These are phyloP conservation scores for Tympanopsis confertula DNA, from an alignment of 2,329 filamentous ascomycete species.

Conservation along the genomic window DNA sequence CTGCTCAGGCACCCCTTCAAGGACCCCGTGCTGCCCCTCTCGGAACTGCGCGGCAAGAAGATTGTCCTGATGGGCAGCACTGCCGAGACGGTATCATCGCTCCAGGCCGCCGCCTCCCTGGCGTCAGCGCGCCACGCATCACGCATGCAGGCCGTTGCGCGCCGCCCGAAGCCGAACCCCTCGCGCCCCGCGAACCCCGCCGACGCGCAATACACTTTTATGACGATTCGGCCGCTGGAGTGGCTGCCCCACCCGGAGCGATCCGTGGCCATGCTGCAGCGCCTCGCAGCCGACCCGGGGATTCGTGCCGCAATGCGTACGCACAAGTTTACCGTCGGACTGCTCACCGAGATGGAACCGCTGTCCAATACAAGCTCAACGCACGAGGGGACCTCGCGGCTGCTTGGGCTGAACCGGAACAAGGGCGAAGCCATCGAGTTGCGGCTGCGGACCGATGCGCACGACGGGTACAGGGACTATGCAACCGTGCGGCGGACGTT, in stretches of 20 bases:
- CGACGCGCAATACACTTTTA: conserved; percentile 70
- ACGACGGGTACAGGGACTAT: conserved; percentile 90
- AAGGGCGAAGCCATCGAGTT: conserved; percentile 82
- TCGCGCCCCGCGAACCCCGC: conserved; percentile 28
- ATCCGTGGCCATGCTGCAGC: conserved; percentile 60
- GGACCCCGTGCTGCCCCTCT: conserved; percentile 36
- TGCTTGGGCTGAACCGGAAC: conserved; percentile 79
- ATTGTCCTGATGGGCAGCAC: conserved; percentile 56
- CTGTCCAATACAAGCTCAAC: conserved; percentile 61
- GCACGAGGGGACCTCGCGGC: conserved; percentile 61
- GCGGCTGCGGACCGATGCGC: conserved; percentile 79
- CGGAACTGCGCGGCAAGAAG: conserved; percentile 40
- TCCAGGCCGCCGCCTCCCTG: conserved; percentile 33
- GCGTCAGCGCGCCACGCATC: conserved; percentile 14
- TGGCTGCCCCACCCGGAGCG: conserved; percentile 68
- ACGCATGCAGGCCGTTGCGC: conserved; percentile 17
- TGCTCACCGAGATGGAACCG: conserved; percentile 95
- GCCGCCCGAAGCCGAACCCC: conserved; percentile 24
- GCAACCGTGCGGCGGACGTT: conserved; percentile 80
- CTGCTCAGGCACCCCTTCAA: conserved; percentile 55
- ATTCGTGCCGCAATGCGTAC: conserved; percentile 74
- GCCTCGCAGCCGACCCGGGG: conserved; percentile 71
- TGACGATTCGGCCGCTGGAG: conserved; percentile 60
- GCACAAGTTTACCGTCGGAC: conserved; percentile 72
- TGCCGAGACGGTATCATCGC: conserved; percentile 41